Conservation (phyloP, 2,329 filamentous ascomycete species). For the Ascocoryne sarcoides region DNA sequence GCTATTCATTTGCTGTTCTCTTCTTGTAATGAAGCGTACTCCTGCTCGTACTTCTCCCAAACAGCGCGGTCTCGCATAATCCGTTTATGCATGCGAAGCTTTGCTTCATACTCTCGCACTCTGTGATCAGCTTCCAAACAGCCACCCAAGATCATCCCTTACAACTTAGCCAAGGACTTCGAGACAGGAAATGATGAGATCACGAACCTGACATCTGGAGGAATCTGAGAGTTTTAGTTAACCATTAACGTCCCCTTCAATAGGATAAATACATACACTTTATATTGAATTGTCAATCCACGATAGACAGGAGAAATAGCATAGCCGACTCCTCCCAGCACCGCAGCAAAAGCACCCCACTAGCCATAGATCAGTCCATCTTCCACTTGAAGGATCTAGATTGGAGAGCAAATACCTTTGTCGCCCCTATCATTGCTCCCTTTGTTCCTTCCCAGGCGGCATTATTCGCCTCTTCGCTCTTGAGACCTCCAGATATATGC, state of each 20-base stretch:
- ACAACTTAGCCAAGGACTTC: conserved; percentile 5
- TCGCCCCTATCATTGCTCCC: conserved; percentile 57
- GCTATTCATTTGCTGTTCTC: conserved; percentile 12
- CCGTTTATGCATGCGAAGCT: conserved; percentile 55
- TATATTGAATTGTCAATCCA: conserved; percentile 65
- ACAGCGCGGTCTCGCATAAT: conserved; percentile 55
- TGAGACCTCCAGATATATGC: conserved; percentile 47
- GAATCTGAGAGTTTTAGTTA: conserved; percentile 45
- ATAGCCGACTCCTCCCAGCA: conserved; percentile 54
- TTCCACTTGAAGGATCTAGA: not conserved
- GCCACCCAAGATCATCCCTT: conserved; percentile 62
- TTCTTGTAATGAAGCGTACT: conserved; percentile 30
- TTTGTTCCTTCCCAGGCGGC: conserved; percentile 64
- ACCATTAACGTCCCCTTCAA: not conserved
- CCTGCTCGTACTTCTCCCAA: conserved; percentile 59
- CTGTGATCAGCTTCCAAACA: conserved; percentile 68
- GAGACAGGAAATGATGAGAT: no score
- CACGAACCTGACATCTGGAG: conserved; percentile 63
- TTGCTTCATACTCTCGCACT: conserved; percentile 58
- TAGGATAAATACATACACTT: conserved; percentile 49
- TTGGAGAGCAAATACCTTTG: conserved; percentile 41
- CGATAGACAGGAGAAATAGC: conserved; percentile 63
- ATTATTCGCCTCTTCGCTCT: conserved; percentile 56
- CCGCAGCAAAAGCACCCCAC: conserved; percentile 60
- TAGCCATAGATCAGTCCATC: conserved; percentile 22